Conservation (phyloP, 495 filamentous ascomycete species). For the Penicillium malachiteum region DNA sequence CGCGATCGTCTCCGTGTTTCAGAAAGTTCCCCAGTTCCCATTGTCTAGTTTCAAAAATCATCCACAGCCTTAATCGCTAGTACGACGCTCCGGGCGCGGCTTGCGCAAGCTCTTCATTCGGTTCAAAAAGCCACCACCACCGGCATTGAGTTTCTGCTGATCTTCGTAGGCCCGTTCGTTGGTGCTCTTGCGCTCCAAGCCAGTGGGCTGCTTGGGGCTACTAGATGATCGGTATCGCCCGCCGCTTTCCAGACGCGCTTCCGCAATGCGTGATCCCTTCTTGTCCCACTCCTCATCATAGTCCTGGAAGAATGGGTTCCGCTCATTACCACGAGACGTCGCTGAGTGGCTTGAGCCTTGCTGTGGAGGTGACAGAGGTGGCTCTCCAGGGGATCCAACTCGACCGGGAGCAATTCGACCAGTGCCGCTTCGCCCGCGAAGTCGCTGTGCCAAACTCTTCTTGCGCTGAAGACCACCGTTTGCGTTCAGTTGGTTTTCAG, state of each 20-base stretch:
- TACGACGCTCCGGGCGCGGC: slow-evolving; percentile 45
- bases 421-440: slow-evolving; percentile 65
- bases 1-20: too few relatives aligned
- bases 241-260: slow-evolving; percentile 43
- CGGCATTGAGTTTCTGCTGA: slow-evolving; percentile 39
- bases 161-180: slow-evolving; percentile 57
- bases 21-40: not conserved
- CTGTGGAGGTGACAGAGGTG: slow-evolving; percentile 32
- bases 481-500: slow-evolving; percentile 42
- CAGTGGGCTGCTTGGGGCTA: slow-evolving; percentile 55
- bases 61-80: slow-evolving; percentile 26
- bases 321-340: slow-evolving; percentile 47
- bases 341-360: slow-evolving; percentile 32
- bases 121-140: slow-evolving; percentile 69
- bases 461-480: slow-evolving; percentile 76
- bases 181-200: slow-evolving; percentile 67
- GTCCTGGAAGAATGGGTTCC: slow-evolving; percentile 87
- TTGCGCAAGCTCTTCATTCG: slow-evolving; percentile 85
- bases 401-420: slow-evolving; percentile 27
- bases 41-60: not conserved
- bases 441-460: slow-evolving; percentile 87
- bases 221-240: slow-evolving; percentile 54
- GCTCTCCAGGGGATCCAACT: slow-evolving; percentile 49
- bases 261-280: slow-evolving; percentile 64
- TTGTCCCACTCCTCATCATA: slow-evolving; percentile 72